Conservation (phyloP, 2,329 filamentous ascomycete genomes). For the Alternaria tenuissima region DNA sequence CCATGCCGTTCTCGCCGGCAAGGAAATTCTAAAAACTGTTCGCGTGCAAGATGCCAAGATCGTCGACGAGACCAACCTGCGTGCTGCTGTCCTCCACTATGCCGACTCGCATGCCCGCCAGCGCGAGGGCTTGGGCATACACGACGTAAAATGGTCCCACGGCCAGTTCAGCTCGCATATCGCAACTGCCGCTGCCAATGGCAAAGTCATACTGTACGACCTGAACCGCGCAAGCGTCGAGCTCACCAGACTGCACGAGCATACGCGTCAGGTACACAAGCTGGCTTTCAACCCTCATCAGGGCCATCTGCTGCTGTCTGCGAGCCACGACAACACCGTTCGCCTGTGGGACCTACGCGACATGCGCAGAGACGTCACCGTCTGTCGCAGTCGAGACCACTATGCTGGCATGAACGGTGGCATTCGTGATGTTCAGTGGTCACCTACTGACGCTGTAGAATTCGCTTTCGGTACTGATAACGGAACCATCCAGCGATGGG, state of each 20-base stretch:
- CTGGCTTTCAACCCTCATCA: conserved; percentile 71
- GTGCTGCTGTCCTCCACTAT: conserved; percentile 66
- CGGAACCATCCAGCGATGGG: conserved; percentile 70
- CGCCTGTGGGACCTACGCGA: conserved; percentile 71
- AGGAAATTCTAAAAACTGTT: conserved; percentile 72
- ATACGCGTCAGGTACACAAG: conserved; percentile 71
- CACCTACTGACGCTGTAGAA: conserved; percentile 67
- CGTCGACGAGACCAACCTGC: conserved; percentile 70
- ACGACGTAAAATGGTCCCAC: conserved; percentile 74
- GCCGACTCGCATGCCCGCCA: conserved; percentile 60
- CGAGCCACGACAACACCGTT: conserved; percentile 70
- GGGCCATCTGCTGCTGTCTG: conserved; percentile 68
- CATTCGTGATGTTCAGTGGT: conserved; percentile 71
- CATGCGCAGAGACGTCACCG: conserved; percentile 60
- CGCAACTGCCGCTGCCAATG: conserved; percentile 70
- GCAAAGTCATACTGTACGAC: conserved; percentile 71
- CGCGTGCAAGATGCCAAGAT: conserved; percentile 65
- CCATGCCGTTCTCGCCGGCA: conserved; percentile 70
- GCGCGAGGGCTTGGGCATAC: conserved; percentile 68
- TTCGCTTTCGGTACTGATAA: conserved; percentile 72
- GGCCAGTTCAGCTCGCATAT: conserved; percentile 67
- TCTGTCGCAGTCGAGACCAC: conserved; percentile 62
- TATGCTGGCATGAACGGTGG: conserved; percentile 67
- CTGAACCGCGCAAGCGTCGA: conserved; percentile 68
- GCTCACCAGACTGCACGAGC: conserved; percentile 69